These are phyloP conservation scores for Zygnema circumcarinatum DNA, from an alignment of 139 green algal species.

Conservation along the genomic window DNA sequence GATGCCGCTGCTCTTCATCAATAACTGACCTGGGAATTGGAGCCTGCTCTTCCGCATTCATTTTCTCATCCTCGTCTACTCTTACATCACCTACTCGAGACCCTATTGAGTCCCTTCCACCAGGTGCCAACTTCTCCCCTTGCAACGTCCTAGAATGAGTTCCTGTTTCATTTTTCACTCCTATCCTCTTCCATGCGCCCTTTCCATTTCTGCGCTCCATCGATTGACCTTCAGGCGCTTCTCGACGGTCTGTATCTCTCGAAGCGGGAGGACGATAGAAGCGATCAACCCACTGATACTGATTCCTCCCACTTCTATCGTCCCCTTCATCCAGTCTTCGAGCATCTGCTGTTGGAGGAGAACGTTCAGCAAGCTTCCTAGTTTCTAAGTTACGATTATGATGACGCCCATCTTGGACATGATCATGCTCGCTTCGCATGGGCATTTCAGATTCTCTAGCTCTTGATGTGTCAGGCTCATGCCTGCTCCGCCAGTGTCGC, in stretches of 20 bases:
- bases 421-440: not conserved
- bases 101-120: not conserved
- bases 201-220: not conserved
- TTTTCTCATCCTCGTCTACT: not conserved
- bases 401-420: not conserved
- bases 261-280: not conserved
- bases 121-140: not conserved
- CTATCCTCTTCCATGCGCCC: not conserved
- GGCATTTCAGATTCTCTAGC: not conserved
- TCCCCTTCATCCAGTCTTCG: not conserved
- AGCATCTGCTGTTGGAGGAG: not conserved
- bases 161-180: not conserved
- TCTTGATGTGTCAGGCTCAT: not conserved
- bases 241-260: not conserved
- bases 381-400: too few species aligned
- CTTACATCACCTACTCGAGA: not conserved
- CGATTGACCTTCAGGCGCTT: not conserved
- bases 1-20: too few species aligned
- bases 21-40: too few species aligned
- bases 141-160: not conserved
- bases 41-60: not conserved
- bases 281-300: not conserved
- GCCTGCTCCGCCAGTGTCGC: not conserved
- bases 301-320: not conserved
- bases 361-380: not conserved